phyloP scores from a whole-genome alignment of 2,329 filamentous ascomycete genomes.

The Cercospora nicotianae region DNA sequence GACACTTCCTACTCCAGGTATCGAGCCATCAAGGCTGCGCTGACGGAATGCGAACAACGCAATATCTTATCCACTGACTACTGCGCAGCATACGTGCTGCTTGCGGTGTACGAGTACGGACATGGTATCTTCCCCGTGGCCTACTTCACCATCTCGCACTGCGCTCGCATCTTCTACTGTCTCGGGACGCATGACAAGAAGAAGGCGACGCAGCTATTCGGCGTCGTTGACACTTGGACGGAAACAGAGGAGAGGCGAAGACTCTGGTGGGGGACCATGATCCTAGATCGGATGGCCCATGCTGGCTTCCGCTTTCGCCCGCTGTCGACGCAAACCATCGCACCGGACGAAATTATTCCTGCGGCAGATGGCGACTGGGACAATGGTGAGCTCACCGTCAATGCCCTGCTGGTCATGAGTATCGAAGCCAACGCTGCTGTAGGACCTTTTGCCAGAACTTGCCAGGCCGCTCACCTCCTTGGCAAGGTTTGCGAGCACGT shows the following conservation, averaged over 20 bases:
- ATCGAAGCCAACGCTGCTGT: constrained; percentile 25
- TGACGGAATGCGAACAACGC: constrained; percentile 21
- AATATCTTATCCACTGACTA: constrained; percentile 21
- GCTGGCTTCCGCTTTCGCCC: constrained; percentile 25
- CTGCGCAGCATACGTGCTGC: constrained; percentile 22
- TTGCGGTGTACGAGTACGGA: constrained; percentile 24
- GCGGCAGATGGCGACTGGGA: constrained; percentile 20
- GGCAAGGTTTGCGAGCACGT: constrained; percentile 25
- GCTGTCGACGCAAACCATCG: constrained; percentile 15
- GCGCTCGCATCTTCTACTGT: constrained; percentile 17
- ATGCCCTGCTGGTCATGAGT: constrained; percentile 26
- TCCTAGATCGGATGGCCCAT: constrained; percentile 24
- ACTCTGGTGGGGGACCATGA: constrained; percentile 27
- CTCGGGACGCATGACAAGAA: constrained; percentile 25
- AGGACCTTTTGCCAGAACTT: constrained; percentile 25
- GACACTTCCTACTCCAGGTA: constrained; percentile 4
- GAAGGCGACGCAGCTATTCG: constrained; percentile 23
- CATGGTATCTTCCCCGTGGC: constrained; percentile 25
- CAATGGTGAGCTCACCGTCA: constrained; percentile 22
- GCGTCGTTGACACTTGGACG: constrained; percentile 19
- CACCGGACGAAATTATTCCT: constrained; percentile 24
- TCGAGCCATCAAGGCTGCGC: constrained; percentile 18
- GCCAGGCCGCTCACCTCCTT: constrained; percentile 27
- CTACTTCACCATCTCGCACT: constrained; percentile 21
- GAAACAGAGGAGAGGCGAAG: constrained; percentile 26